Percentiles rank a stretch among this genome's conserved stretches.
Conservation (phyloP, 1,284 basidiomycete species). For the Leccinum pachyderme region DNA sequence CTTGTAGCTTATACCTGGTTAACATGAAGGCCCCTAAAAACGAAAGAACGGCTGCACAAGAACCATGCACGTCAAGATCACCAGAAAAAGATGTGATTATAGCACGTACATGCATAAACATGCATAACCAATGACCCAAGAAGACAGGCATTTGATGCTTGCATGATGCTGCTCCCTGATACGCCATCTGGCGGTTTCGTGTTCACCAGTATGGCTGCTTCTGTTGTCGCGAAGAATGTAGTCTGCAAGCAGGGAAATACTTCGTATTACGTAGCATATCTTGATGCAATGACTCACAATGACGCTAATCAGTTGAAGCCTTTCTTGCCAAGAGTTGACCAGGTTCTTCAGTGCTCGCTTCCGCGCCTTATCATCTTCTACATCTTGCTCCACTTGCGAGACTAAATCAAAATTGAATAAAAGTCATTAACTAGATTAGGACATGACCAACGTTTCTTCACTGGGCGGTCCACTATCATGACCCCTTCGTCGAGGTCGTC, state of each 20-base stretch:
- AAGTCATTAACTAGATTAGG: background rate
- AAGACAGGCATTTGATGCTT: slow-evolving; percentile 46
- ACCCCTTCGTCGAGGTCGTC: slow-evolving; percentile 17
- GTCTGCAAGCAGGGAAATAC: slow-evolving; percentile 38
- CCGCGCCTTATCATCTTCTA: slow-evolving; percentile 43
- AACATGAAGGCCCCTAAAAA: slow-evolving; percentile 60
- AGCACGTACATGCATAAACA: slow-evolving; percentile 47
- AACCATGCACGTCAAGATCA: background rate
- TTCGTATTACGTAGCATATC: background rate
- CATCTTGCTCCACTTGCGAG: slow-evolving; percentile 49
- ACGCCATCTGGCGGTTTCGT: slow-evolving; percentile 30
- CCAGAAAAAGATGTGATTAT: background rate
- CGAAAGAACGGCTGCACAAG: slow-evolving; percentile 47
- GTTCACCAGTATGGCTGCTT: slow-evolving; percentile 49
- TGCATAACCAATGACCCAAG: slow-evolving; percentile 54
- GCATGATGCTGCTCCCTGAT: slow-evolving; percentile 13
- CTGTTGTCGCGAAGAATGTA: slow-evolving; percentile 61
- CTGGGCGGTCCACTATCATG: slow-evolving; percentile 3
- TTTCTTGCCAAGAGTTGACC: slow-evolving; percentile 58
- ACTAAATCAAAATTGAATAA: slow-evolving; percentile 25
- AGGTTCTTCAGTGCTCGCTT: slow-evolving; percentile 47
- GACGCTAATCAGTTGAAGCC: slow-evolving; percentile 56
- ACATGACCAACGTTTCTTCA: slow-evolving; percentile 22
- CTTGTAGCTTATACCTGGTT: slow-evolving; percentile 51
- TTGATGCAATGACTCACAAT: slow-evolving; percentile 41